Evolutionary conservation across 2,329 filamentous ascomycete genomes (phyloP), one percentile per base, ranked within the genome.

Genomic region (Colletotrichum plurivorum): DNA sequence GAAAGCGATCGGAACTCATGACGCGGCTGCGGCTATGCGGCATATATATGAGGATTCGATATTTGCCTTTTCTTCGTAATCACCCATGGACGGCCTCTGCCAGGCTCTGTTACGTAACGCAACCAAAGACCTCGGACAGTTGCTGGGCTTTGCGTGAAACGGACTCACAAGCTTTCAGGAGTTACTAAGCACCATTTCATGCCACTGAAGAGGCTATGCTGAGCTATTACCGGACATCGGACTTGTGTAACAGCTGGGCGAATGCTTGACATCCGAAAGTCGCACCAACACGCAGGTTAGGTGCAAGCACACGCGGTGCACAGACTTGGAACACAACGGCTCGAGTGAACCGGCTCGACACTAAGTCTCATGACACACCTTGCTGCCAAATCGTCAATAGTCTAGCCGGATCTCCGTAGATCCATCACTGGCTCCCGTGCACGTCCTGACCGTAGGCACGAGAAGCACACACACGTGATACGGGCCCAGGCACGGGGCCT

Each of bases 221-320:
- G 39, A 54, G 52, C 31, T 36, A 12, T 20, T n/a, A 15, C 52
- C 52, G 52, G 52, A 54, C 52, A 54, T 54, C 36, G 52, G 52
- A 31, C 27, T 18, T 54, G 13, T 54, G 52, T 12, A 53, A 12
- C 15, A 36, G 25, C 51, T 36, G 51, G 2, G 9, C 41, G 41
- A 43, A 43, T 43, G 41, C 31, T 20, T 54, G 12, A 36, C 31
- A 27, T 54, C 36, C 52, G 10, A 54, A 22, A 18, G 41, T 54
- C 27, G n/a, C 27, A 27, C 13, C 36, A 54, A 54, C 12, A 10
- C 27, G 31, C 52, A n/a, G 13, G 31, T n/a, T 10, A 54, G 36
- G n/a, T 43, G 16, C 41, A 15, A 15, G 16, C 41, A 43, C 13
- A n/a, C 41, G 13, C 41, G 13, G 16, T 6, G 41, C 41, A 43